phyloP scores from a whole-genome alignment of 2,329 filamentous ascomycete species.

The Hypoxylon sp. region DNA sequence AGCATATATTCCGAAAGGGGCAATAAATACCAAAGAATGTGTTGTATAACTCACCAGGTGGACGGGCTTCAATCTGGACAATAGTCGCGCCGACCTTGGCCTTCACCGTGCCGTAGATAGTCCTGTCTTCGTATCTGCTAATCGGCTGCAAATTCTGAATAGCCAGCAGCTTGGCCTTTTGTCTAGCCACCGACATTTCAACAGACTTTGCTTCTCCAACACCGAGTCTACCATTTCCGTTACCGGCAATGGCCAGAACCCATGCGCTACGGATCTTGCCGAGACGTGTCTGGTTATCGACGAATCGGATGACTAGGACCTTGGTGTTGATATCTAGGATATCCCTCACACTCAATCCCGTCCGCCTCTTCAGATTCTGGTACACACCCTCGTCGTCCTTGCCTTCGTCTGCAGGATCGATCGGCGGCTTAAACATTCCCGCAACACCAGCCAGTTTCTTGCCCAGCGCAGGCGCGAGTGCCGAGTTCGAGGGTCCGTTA shows the following conservation, averaged over 20 bases:
- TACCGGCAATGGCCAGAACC: slow-evolving; percentile 85
- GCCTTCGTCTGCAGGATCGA: slow-evolving; percentile 66
- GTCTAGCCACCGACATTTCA: slow-evolving; percentile 75
- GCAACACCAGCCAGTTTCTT: slow-evolving; percentile 67
- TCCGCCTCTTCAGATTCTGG: slow-evolving; percentile 68
- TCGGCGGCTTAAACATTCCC: slow-evolving; percentile 64
- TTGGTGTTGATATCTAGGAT: slow-evolving; percentile 75
- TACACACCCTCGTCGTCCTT: slow-evolving; percentile 67
- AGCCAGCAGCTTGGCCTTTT: slow-evolving; percentile 84
- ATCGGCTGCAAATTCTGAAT: slow-evolving; percentile 96
- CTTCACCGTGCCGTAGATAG: slow-evolving; percentile 87
- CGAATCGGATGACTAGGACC: slow-evolving; percentile 79
- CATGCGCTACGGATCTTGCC: slow-evolving; percentile 89
- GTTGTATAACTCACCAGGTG: slow-evolving; percentile 78
- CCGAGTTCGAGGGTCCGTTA: slow-evolving; percentile 58
- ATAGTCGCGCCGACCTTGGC: slow-evolving; percentile 91
- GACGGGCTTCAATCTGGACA: slow-evolving; percentile 84
- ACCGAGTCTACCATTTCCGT: slow-evolving; percentile 87
- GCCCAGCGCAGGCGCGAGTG: slow-evolving; percentile 65
- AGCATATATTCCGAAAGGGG: slow-evolving; percentile 19
- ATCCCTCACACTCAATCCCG: slow-evolving; percentile 67
- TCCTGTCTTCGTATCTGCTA: slow-evolving; percentile 89
- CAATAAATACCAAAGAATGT: background rate
- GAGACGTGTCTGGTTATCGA: slow-evolving; percentile 94
- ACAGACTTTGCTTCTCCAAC: slow-evolving; percentile 91